These are phyloP conservation scores for Fusarium oligoseptatum DNA, from an alignment of 2,329 filamentous ascomycete genomes.

Conservation along the genomic window DNA sequence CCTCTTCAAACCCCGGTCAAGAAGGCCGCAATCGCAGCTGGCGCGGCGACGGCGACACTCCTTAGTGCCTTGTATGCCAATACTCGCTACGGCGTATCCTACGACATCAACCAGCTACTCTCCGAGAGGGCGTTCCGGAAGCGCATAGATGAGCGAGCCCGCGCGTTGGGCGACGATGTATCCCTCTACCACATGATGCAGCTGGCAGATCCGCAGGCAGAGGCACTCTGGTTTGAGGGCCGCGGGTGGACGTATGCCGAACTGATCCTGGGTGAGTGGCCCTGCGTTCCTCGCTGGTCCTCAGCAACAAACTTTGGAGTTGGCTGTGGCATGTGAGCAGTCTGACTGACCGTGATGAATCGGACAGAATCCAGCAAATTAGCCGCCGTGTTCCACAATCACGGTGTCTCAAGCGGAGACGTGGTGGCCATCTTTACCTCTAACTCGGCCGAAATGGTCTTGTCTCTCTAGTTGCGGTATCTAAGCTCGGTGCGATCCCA, in stretches of 20 bases:
- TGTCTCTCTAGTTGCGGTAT: background rate
- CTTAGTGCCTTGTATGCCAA: background rate
- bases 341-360: background rate
- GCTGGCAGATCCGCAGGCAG: background rate
- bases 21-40: background rate
- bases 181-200: background rate
- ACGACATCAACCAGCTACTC: background rate
- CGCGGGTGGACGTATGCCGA: background rate
- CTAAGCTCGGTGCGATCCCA: background rate
- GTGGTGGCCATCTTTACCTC: background rate
- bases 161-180: background rate
- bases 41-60: background rate
- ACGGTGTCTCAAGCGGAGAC: background rate
- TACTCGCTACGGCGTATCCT: background rate
- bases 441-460: background rate
- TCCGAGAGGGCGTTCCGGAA: background rate
- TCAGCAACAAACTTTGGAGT: background rate
- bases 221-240: background rate
- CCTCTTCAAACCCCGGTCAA: background rate
- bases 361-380: background rate
- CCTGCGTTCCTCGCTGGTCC: background rate
- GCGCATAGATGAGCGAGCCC: background rate
- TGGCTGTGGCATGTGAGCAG: background rate
- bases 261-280: background rate
- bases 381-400: background rate